These are phyloP conservation scores for Colletotrichum sansevieriae DNA, from an alignment of 2,329 filamentous ascomycete species.

Conservation along the genomic window DNA sequence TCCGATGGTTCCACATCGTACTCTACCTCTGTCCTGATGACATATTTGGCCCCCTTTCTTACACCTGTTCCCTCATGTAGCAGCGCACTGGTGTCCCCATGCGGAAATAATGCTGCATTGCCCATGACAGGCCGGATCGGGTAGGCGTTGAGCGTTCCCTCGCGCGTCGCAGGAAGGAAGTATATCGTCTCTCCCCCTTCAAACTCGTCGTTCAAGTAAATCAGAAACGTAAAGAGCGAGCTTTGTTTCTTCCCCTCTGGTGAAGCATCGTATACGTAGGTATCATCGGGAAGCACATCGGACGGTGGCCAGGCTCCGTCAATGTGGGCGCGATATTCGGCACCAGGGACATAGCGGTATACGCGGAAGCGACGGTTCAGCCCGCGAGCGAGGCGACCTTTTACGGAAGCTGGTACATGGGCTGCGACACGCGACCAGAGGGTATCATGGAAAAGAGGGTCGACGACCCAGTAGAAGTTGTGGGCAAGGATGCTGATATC, in stretches of 20 bases:
- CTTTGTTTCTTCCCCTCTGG: slow-evolving; percentile 71
- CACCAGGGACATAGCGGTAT: slow-evolving; percentile 79
- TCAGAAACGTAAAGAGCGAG: slow-evolving; percentile 76
- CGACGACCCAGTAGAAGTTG: slow-evolving; percentile 81
- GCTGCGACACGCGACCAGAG: slow-evolving; percentile 72
- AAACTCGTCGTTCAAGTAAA: slow-evolving; percentile 80
- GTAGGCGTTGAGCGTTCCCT: slow-evolving; percentile 78
- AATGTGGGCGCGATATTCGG: slow-evolving; percentile 79
- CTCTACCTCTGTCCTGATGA: slow-evolving; percentile 78
- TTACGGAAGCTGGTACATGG: slow-evolving; percentile 68
- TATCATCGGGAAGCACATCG: slow-evolving; percentile 68
- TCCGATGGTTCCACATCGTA: slow-evolving; percentile 69
- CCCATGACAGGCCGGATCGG: slow-evolving; percentile 78
- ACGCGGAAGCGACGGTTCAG: slow-evolving; percentile 79
- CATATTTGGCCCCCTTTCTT: slow-evolving; percentile 74
- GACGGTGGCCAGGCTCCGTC: slow-evolving; percentile 81
- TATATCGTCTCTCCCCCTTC: slow-evolving; percentile 79
- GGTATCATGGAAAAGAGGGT: slow-evolving; percentile 71
- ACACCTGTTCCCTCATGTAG: slow-evolving; percentile 80
- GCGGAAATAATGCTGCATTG: slow-evolving; percentile 76
- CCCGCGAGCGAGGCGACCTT: slow-evolving; percentile 70
- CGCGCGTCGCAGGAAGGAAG: slow-evolving; percentile 73
- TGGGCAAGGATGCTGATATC: slow-evolving; percentile 76
- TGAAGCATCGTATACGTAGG: slow-evolving; percentile 76
- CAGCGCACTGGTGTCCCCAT: slow-evolving; percentile 74